A percentile compares a stretch with the other conserved stretches of the same genome.
These are phyloP conservation scores for Colletotrichum tamarilloi DNA, from an alignment of 2,329 filamentous ascomycete species.

Conservation along the genomic window DNA sequence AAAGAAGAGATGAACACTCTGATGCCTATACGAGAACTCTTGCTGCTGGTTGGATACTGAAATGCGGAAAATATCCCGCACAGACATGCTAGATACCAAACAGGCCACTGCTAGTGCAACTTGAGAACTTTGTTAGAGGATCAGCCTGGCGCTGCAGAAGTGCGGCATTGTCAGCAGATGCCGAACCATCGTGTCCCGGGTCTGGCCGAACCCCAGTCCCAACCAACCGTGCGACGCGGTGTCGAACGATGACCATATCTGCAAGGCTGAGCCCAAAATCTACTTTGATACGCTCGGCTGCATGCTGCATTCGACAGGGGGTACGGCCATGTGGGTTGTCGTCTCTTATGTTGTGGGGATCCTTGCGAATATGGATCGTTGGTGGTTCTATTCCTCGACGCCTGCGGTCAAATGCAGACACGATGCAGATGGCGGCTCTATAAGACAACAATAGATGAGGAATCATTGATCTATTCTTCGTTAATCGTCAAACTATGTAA, in stretches of 20 bases:
- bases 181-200: conserved; percentile 17
- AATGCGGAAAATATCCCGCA: neutral
- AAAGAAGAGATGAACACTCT: neutral
- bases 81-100: neutral
- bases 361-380: neutral
- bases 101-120: neutral
- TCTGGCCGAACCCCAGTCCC: conserved; percentile 1
- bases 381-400: neutral
- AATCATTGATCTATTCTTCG: conserved; percentile 5
- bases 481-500: conserved; percentile 23
- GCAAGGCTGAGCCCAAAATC: conserved; percentile 6
- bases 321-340: conserved; percentile 1
- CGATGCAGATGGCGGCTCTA: neutral
- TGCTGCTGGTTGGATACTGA: neutral
- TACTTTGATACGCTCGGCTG: neutral
- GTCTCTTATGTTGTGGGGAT: conserved; percentile 2
- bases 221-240: neutral
- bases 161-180: conserved; percentile 14
- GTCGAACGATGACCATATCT: conserved; percentile 2
- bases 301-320: neutral
- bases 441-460: neutral
- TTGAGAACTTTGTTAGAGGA: neutral
- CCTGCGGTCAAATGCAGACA: neutral
- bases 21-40: neutral
- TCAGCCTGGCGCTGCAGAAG: neutral